These are phyloP conservation scores for Yamadazyma paraphyllophila DNA, from an alignment of 805 yeast species.

Conservation along the genomic window DNA sequence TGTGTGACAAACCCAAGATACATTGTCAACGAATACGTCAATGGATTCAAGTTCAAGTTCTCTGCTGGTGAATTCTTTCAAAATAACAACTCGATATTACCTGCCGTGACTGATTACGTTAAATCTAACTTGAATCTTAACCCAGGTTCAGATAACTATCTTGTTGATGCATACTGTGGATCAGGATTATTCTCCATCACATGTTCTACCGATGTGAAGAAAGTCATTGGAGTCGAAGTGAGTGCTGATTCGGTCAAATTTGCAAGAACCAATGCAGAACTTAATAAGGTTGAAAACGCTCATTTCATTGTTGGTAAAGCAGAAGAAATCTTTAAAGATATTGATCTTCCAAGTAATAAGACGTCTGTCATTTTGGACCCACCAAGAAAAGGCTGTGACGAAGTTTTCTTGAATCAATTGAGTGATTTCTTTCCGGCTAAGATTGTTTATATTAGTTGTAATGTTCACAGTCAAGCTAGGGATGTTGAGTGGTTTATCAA, in stretches of 20 bases:
- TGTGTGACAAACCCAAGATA: conserved; percentile 79
- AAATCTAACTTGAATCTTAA: conserved; percentile 51
- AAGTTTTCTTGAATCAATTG: conserved; percentile 78
- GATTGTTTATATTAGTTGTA: conserved; percentile 93
- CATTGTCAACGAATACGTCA: conserved; percentile 72
- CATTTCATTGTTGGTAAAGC: conserved; percentile 89
- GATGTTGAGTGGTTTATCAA: conserved; percentile 82
- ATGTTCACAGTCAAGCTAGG: conserved; percentile 96
- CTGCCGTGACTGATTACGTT: conserved; percentile 79
- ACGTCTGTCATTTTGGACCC: conserved; percentile 95
- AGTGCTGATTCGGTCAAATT: conserved; percentile 87
- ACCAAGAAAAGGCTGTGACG: conserved; percentile 96
- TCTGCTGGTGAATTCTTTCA: conserved; percentile 97
- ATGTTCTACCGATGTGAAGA: conserved; percentile 75
- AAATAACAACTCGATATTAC: conserved; percentile 88
- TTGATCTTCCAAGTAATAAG: conserved; percentile 68
- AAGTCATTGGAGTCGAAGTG: conserved; percentile 91
- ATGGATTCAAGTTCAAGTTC: conserved; percentile 77
- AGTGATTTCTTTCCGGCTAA: conserved; percentile 79
- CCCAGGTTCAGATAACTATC: conserved; percentile 49
- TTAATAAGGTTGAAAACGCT: conserved; percentile 75
- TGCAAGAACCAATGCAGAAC: conserved; percentile 76
- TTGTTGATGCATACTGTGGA: conserved; percentile 96
- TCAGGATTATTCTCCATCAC: conserved; percentile 91
- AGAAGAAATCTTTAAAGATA: conserved; percentile 77